Evolutionary conservation across 345 rosid genomes (phyloP), one percentile per base, ranked within the genome.

Genomic region (Combretum micranthum): DNA sequence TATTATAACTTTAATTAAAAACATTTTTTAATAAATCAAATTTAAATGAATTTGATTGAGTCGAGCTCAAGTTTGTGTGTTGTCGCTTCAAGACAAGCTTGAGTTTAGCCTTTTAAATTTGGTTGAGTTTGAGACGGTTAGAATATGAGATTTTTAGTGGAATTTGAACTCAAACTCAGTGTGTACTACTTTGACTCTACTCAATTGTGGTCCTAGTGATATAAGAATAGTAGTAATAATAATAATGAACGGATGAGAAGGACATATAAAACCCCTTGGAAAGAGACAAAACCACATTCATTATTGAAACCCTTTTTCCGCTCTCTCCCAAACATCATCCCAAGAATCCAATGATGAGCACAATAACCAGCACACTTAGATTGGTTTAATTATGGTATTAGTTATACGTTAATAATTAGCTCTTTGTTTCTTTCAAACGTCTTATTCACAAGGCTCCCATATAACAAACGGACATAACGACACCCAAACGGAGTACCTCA

Each of bases 381-480:
- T 32, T 32, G 9, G 39, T 32, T 22, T 15, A 59, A 6, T 8
- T n/a, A 59, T 25, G 23, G n/a, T 25, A 26, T 4, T 7, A 46
- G 57, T 47, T 54, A 19, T 13, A 43, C 14, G 50, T 37, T 15
- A 20, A 17, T 12, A 62, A 47, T 18, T 45, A 67, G 39, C 39
- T 32, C 39, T 32, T 32, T 11, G 9, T 32, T 46, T n/a, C 25
- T 22, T 22, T 50, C 42, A 17, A 59, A 14, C 47, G 20, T 43
- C 12, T n/a, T 15, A 32, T 17, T 52, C 69, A 65, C 53, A 58
- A 55, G 9, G 39, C 45, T 51, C 60, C 69, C 18, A 11, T 3
- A 25, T 21, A 64, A 52, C 70, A 51, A 71, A 77, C 83, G 71
- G 70, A 69, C 58, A 70, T 74, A 74, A 76, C 73, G 73, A 76